Evolutionary conservation across 768 basidiomycete genomes (phyloP), one percentile per base, ranked within the genome.

Genomic region (Hypholoma sublateritium): DNA sequence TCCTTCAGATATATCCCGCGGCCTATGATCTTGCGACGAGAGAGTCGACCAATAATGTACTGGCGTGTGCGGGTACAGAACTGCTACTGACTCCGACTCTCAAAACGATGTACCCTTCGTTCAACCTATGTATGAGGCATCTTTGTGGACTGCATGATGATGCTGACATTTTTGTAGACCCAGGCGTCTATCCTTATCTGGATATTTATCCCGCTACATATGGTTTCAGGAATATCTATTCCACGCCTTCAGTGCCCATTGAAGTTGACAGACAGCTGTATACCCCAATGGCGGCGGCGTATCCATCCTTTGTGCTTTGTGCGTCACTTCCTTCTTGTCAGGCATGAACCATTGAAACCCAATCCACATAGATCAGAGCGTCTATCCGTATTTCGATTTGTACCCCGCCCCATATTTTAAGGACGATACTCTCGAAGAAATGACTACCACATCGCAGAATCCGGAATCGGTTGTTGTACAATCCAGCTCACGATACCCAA

Each of bases 361-460:
- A 5, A 19, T 17, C 34, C 21, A 13, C 9, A 22, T 51, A 78
- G 78, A 78, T 57, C 72, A 72, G 2, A 58, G 69, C 21, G 55
- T 74, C 42, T 80, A 79, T 59, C 78, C 81, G 35, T 56, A 74
- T 59, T 68, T 79, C 17, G 41, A 53, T 22, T 28, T 53, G 50
- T 64, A 72, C 52, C 66, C 77, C 75, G 28, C 32, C 42, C 37
- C 39, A 14, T 53, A 36, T 21, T 34, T 42, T 16, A 24, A 39
- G 36, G 39, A 14, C 16, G 21, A 44, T 39, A 28, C 8, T 21
- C 11, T 22, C 17, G 9, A 39, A 6, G 5, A 17, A 17, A 24
- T 24, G 21, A 16, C 25, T 41, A 11, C 22, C 13, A 14, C 22
- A 11, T 14, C 50, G 11, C 17, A 22, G 11, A 37, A 39, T 13